These are phyloP conservation scores for Schizophyllum commune DNA, from an alignment of 1,284 basidiomycete genomes.

Conservation along the genomic window DNA sequence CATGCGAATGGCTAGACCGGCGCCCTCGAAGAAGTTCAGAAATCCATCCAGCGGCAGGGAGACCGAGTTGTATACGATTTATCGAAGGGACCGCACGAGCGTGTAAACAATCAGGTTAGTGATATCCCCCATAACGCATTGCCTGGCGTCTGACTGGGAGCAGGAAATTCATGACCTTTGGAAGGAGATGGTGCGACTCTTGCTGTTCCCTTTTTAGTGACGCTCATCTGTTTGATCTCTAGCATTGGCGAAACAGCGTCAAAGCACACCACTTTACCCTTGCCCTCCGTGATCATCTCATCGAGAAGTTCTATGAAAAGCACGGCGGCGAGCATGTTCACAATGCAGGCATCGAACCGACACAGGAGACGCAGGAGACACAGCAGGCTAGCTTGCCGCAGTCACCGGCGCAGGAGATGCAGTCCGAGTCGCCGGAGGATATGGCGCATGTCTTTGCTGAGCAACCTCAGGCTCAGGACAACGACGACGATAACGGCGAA, in stretches of 20 bases:
- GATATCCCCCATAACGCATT: too few relatives aligned
- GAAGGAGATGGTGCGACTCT: neutral
- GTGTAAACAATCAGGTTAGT: too few relatives aligned
- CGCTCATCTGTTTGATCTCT: neutral
- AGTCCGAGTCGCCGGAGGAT: neutral
- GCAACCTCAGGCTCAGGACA: neutral
- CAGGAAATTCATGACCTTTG: conserved; percentile 2
- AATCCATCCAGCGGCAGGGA: conserved; percentile 18
- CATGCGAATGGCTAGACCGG: too few relatives aligned
- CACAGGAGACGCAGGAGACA: conserved; percentile 1
- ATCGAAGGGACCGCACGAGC: too few relatives aligned
- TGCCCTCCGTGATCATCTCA: conserved; percentile 31
- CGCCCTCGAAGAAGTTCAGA: conserved; percentile 21
- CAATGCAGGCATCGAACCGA: neutral
- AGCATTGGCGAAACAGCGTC: conserved; percentile 35
- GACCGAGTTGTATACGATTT: too few relatives aligned
- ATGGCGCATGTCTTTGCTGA: neutral
- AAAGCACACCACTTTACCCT: conserved; percentile 34
- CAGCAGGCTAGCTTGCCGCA: conserved; percentile 1
- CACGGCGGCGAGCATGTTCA: conserved; percentile 5
- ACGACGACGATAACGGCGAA: conserved; percentile 14
- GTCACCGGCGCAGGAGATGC: conserved; percentile 3
- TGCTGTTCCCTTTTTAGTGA: too few relatives aligned
- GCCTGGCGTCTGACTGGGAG: too few relatives aligned
- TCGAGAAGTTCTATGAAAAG: conserved; percentile 23